Evolutionary conservation across 106 monocot genomes (phyloP), one percentile per base, ranked within the genome.

Genomic region (Agapanthus africanus): DNA sequence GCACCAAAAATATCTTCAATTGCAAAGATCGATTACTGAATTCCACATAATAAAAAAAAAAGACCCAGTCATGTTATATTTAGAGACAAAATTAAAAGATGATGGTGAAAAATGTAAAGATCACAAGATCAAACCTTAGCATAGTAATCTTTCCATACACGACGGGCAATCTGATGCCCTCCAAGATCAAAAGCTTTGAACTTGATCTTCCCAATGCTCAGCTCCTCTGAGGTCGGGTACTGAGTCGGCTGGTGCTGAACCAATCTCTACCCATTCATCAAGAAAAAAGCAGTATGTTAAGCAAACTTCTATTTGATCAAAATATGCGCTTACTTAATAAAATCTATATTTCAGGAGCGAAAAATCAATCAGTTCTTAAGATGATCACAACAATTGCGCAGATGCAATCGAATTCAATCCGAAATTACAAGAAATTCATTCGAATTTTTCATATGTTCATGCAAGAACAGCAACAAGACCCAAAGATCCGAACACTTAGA

Each of bases 131-230:
- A 68, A 14, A 91, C 90, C 91, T 91, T 82, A 15, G 91, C 91
- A 59, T 85, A 88, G 76, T 88, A 88, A 69, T 85, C 91, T 73
- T 85, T 91, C 85, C 92, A 92, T 16, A 92, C 88, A 6, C 92
- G 77, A 4, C 92, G 82, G 26, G 92, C 92, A n/a, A 93, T 93
- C 79, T 85, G 92, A 73, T 93, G 92, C 0, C 92, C 92, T 37
- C 88, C 88, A 52, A 83, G 74, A 79, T 85, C 85, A 47, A 91
- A 91, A 2, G 84, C 91, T 74, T 91, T 91, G 79, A 91, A 92
- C 77, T 79, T 85, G 37, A 92, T 88, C 47, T 80, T 83, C 51
- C 88, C 85, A 21, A 88, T 83, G 76, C 82, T 83, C 71, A 88
- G 71, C 59, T 91, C 90, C 71, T 88, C 83, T 40, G 88, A 88